Conservation (phyloP, 192 early-diverging fungal genomes). For the Umbelopsis sp. region DNA sequence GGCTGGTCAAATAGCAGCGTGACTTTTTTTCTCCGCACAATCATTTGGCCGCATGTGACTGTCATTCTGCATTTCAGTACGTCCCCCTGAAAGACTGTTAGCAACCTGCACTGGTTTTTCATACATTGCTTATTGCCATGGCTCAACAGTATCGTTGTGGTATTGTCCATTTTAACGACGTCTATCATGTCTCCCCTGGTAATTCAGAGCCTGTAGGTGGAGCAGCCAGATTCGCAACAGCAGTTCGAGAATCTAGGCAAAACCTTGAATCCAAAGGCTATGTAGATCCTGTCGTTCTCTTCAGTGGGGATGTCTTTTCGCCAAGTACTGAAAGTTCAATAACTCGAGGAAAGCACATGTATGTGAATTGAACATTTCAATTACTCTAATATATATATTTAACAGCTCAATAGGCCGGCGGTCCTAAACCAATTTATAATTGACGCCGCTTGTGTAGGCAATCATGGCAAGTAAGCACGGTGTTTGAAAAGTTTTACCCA, state of each 20-base stretch:
- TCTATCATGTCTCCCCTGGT: slow-evolving; percentile 56
- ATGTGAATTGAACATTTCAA: neutral
- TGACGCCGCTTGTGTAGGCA: slow-evolving; percentile 63
- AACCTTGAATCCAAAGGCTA: slow-evolving; percentile 27
- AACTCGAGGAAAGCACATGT: slow-evolving; percentile 66
- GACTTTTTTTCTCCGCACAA: no score
- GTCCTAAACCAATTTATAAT: slow-evolving; percentile 61
- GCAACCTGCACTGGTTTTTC: neutral
- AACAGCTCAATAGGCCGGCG: slow-evolving; percentile 34
- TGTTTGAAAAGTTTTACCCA: neutral
- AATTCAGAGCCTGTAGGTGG: slow-evolving; percentile 64
- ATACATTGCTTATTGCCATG: neutral
- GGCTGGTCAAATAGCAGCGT: no score
- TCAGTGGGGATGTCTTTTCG: slow-evolving; percentile 70
- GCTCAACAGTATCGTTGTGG: neutral
- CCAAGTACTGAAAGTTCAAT: slow-evolving; percentile 69
- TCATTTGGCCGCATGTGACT: neutral
- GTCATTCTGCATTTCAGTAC: neutral
- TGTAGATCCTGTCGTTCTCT: slow-evolving; percentile 51
- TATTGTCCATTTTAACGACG: slow-evolving; percentile 66
- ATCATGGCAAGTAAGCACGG: slow-evolving; percentile 50
- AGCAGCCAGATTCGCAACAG: slow-evolving; percentile 59
- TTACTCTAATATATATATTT: neutral
- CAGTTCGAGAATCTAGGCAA: slow-evolving; percentile 30
- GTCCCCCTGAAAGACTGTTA: neutral